Base-by-base conservation (phyloP, 1,284 basidiomycete species). In the Taiwanofungus camphoratus region DNA sequence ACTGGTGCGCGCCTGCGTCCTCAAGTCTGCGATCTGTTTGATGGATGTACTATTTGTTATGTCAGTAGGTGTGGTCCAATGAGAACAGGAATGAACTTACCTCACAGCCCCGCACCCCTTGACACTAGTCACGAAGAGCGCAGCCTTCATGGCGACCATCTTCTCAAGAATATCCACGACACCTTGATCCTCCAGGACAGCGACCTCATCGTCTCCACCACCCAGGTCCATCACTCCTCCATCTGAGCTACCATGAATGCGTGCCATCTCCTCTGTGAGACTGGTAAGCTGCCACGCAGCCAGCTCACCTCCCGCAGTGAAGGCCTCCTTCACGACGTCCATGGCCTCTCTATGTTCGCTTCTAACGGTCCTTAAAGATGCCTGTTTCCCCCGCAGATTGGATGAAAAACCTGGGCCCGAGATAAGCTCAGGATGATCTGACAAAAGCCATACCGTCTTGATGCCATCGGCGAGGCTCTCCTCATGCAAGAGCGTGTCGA, bases 91-190 rank as follows among this genome's bases (percentile, higher is more conserved):
- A 33, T 7, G 18, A 5, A 48, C 65, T 27, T 37, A 69, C 70
- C 68, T 70, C 5, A 52, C 55, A 46, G 61, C 60, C 4, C 65
- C 62, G 38, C 71, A 73, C 8, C 61, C 57, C 13, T 52, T 61
- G 19, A 63, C 64, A 5, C 69, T 71, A 24, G 66, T 69, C 11
- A 77, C 61, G 38, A 77, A 77, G 31, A 70, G 44, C 13, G 57
- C 55, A n/a, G 73, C 67, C 19, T 66, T 58, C 44, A 64, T 66
- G 12, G 67, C 61, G 7, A 73, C 66, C 42, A 74, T 55, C 54
- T 73, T 76, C 41, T 76, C 72, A 31, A 78, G 44, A 22, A 77
- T 76, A 1, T 67, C 71, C 37, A 65, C 49, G 15, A 71, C 61
- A 0, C 76, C 75, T 0, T 64, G 45, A 48, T 78, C 76, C 4